These are phyloP conservation scores for Cyclocybe aegerita DNA, from an alignment of 768 basidiomycete genomes.

Conservation along the genomic window DNA sequence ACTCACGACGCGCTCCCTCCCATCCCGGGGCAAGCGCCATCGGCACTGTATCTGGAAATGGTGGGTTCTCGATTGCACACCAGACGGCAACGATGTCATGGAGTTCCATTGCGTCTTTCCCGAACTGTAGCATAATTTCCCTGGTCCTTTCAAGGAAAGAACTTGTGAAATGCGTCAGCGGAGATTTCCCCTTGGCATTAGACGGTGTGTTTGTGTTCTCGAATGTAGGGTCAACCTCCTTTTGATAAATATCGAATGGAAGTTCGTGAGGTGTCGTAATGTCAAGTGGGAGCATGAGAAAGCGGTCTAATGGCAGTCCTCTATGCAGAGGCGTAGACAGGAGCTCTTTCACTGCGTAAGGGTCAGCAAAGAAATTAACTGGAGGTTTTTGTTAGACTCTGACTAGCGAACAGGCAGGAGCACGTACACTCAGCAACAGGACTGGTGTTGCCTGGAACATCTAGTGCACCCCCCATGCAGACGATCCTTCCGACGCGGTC, in stretches of 20 bases:
- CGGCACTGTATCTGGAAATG: constrained; percentile 28
- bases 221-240: constrained; percentile 62
- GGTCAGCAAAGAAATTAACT: constrained; percentile 91
- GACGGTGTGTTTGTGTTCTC: constrained; percentile 50
- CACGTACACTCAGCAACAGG: constrained; percentile 81
- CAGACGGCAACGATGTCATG: constrained; percentile 91
- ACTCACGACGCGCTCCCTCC: constrained; percentile 48
- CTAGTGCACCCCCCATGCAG: constrained; percentile 92
- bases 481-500: constrained; percentile 71
- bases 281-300: constrained; percentile 76
- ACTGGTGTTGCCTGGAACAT: constrained; percentile 86
- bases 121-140: constrained; percentile 75
- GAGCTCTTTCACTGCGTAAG: constrained; percentile 76
- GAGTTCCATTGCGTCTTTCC: constrained; percentile 84
- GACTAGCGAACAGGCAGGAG: neutral
- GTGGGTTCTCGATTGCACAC: constrained; percentile 78
- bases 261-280: constrained; percentile 81
- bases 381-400: neutral
- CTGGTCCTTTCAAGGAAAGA: constrained; percentile 74
- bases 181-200: constrained; percentile 43
- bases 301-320: constrained; percentile 62
- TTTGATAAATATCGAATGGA: constrained; percentile 63
- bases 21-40: constrained; percentile 49
- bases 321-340: constrained; percentile 39
- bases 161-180: constrained; percentile 75